Evolutionary conservation across 352 stramenopile genomes (phyloP).

Genomic region (Globisporangium middletonii): DNA sequence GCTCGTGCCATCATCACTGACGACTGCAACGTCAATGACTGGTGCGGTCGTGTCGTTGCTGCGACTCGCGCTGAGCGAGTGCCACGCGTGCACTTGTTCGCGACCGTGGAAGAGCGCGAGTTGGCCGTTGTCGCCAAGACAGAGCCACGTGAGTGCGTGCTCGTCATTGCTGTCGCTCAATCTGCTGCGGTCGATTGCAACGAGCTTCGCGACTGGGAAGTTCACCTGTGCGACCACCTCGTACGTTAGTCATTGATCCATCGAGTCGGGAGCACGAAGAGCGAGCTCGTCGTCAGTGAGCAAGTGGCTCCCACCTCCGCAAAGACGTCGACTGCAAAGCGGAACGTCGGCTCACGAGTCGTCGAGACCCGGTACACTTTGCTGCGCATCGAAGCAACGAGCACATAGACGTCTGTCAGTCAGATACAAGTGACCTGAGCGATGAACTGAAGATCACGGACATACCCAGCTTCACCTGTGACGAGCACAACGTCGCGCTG

Average conservation of each 20-base stretch:
- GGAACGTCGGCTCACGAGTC: slow-evolving; percentile 17
- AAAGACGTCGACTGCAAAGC: slow-evolving; percentile 31
- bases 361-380: slow-evolving; percentile 38
- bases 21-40: slow-evolving; percentile 22
- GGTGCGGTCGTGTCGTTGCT: slow-evolving; percentile 2
- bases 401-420: background rate
- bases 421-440: background rate
- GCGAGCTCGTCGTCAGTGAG: no score
- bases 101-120: slow-evolving; percentile 30
- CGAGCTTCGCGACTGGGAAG: slow-evolving; percentile 36
- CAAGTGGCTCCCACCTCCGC: slow-evolving; percentile 8
- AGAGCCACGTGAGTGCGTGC: slow-evolving; percentile 23
- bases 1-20: background rate
- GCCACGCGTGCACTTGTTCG: slow-evolving; percentile 24
- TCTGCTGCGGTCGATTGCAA: slow-evolving; percentile 15
- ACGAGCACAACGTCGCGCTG: slow-evolving; percentile 28
- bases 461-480: slow-evolving; percentile 45
- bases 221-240: slow-evolving; percentile 13
- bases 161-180: slow-evolving; percentile 1
- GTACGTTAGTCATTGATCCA: background rate
- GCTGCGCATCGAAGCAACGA: background rate
- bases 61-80: background rate
- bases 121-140: slow-evolving; percentile 30
- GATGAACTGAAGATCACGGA: background rate
- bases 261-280: no score